Conservation (phyloP, 2,329 filamentous ascomycete genomes). For the Periconia sp. region DNA sequence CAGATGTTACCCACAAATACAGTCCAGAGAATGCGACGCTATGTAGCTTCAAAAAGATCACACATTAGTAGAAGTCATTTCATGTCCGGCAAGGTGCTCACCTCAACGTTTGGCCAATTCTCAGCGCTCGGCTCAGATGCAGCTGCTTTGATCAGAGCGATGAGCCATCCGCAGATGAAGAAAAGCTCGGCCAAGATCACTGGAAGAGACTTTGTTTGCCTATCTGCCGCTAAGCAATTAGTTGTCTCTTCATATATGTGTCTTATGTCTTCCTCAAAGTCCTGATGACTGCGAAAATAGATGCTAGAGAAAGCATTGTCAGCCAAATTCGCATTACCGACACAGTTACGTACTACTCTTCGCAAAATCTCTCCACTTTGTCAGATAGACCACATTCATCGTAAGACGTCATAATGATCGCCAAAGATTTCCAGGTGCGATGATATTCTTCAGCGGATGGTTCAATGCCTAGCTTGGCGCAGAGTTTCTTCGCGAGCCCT, state of each 20-base stretch:
- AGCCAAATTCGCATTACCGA: not conserved
- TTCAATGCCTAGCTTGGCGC: slow-evolving; percentile 5
- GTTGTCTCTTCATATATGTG: slow-evolving; percentile 25
- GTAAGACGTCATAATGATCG: slow-evolving; percentile 27
- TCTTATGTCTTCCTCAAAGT: slow-evolving; percentile 15
- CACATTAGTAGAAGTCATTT: too few relatives aligned
- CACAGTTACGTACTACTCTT: slow-evolving; percentile 14
- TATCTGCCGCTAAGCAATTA: slow-evolving; percentile 18
- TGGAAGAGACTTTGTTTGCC: slow-evolving; percentile 21
- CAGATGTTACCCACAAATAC: slow-evolving; percentile 26
- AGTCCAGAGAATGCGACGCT: slow-evolving; percentile 22
- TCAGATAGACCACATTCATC: slow-evolving; percentile 23
- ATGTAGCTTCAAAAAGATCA: too few relatives aligned
- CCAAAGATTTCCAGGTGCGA: slow-evolving; percentile 21
- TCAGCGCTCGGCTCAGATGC: slow-evolving; percentile 19
- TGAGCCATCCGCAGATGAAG: slow-evolving; percentile 25
- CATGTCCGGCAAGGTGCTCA: too few relatives aligned
- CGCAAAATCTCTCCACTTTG: slow-evolving; percentile 9
- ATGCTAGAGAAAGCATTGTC: slow-evolving; percentile 3
- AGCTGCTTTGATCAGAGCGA: slow-evolving; percentile 23
- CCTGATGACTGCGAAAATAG: slow-evolving; percentile 2
- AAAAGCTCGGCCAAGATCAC: slow-evolving; percentile 21
- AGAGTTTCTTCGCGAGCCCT: slow-evolving; percentile 15
- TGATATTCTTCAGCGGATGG: slow-evolving; percentile 10
- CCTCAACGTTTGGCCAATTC: slow-evolving; percentile 27